These are phyloP conservation scores for Candida orba DNA, from an alignment of 805 yeast genomes.

Conservation along the genomic window DNA sequence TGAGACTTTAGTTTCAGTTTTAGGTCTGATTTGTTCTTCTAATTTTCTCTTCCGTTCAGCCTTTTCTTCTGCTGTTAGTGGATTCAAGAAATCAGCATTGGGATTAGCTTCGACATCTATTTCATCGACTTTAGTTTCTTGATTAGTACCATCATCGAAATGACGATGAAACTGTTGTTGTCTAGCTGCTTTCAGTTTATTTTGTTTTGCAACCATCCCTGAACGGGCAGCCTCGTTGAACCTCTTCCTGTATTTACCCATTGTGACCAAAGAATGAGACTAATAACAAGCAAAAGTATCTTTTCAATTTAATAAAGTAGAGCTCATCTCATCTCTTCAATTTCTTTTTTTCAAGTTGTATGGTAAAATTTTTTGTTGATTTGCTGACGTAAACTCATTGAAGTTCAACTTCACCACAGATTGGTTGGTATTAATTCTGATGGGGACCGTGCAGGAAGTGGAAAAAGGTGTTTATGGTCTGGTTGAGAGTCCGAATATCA, in stretches of 20 bases:
- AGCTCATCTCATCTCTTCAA: no score
- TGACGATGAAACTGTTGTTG: slow-evolving; percentile 61
- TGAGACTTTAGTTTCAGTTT: slow-evolving; percentile 60
- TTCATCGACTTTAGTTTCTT: slow-evolving; percentile 13
- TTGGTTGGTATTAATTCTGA: no score
- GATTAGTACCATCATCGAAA: slow-evolving; percentile 29
- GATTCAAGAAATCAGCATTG: slow-evolving; percentile 55
- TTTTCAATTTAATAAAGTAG: no score
- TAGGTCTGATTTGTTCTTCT: slow-evolving; percentile 50
- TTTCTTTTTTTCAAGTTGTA: background rate
- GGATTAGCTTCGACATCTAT: slow-evolving; percentile 32
- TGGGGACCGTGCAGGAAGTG: slow-evolving; percentile 15
- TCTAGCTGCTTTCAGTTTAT: slow-evolving; percentile 56
- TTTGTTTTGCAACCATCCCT: slow-evolving; percentile 77
- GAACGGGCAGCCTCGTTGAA: slow-evolving; percentile 82
- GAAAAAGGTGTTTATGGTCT: slow-evolving; percentile 52
- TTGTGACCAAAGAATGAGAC: slow-evolving; percentile 19
- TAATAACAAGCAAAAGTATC: background rate
- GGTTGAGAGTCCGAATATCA: slow-evolving; percentile 54
- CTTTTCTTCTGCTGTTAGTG: slow-evolving; percentile 58
- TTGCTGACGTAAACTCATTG: no score
- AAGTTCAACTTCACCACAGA: no score
- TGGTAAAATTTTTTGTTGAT: no score
- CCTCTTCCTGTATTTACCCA: slow-evolving; percentile 79
- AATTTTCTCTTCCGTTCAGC: slow-evolving; percentile 58